Percentiles rank a stretch among this genome's conserved stretches.
phyloP scores from a whole-genome alignment of 306 rosid species.

The Comarum palustre region DNA sequence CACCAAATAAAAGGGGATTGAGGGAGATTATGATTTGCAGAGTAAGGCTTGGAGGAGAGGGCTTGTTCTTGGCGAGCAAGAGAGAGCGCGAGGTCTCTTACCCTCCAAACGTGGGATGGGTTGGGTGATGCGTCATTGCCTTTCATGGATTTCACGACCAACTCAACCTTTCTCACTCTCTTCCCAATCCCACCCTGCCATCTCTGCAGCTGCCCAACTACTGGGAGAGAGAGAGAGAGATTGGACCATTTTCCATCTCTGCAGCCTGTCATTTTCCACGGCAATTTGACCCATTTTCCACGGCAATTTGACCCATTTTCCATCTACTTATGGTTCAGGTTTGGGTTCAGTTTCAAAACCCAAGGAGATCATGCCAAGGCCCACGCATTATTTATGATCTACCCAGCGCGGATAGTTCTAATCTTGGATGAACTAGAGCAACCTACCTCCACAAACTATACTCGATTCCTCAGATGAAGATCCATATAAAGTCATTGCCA shows the following conservation, averaged over 20 bases:
- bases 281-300: background rate
- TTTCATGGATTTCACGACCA: conserved; percentile 62
- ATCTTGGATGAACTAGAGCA: too few species aligned
- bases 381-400: too few species aligned
- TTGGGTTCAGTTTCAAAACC: background rate
- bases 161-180: conserved; percentile 70
- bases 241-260: too few species aligned
- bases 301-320: too few species aligned
- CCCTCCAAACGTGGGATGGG: conserved; percentile 77
- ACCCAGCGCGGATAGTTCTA: too few species aligned
- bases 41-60: conserved; percentile 54
- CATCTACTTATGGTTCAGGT: background rate
- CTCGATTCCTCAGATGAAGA: too few species aligned
- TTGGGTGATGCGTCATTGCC: conserved; percentile 89
- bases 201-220: background rate
- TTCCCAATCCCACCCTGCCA: conserved; percentile 34
- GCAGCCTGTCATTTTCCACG: background rate
- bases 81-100: conserved; percentile 80
- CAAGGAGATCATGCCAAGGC: background rate
- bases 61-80: conserved; percentile 64
- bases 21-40: conserved; percentile 60
- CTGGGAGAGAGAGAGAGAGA: too few species aligned
- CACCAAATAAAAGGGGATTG: background rate
- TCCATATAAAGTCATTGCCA: too few species aligned
- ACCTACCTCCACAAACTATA: too few species aligned